Evolutionary conservation across 345 rosid species (phyloP).

Genomic region (Iberis pinnata): DNA sequence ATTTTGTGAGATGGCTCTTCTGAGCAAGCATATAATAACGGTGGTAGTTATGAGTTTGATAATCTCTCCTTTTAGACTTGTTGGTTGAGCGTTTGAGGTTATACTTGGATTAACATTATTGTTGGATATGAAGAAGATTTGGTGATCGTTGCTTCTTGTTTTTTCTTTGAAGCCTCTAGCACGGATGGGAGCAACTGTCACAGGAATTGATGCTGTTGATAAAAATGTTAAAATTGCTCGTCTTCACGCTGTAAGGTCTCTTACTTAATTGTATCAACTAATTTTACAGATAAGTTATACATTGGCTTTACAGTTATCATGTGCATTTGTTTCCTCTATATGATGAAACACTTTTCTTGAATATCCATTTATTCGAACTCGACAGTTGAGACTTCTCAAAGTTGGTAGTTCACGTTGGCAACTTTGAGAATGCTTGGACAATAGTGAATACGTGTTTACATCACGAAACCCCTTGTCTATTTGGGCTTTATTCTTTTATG

Average conservation of each 20-base stretch:
- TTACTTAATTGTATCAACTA: conserved; percentile 10
- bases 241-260: conserved; percentile 75
- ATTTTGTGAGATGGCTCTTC: neutral
- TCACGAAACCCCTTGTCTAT: neutral
- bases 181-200: conserved; percentile 91
- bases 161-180: conserved; percentile 73
- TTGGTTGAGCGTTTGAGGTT: conserved; percentile 5
- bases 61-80: neutral
- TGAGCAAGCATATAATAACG: neutral
- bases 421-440: neutral
- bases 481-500: conserved; percentile 1
- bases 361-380: neutral
- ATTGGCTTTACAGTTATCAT: neutral
- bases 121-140: conserved; percentile 14
- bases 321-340: neutral
- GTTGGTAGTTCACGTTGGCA: neutral
- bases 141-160: conserved; percentile 3
- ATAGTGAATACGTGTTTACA: neutral
- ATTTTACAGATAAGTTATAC: neutral
- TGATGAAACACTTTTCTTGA: conserved; percentile 1
- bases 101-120: conserved; percentile 3
- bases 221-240: conserved; percentile 85
- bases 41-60: neutral
- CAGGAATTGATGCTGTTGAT: conserved; percentile 89
- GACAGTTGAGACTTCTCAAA: neutral